Percentiles rank a stretch among this genome's conserved stretches.
These are phyloP conservation scores for Globisporangium iwayamae DNA, from an alignment of 352 stramenopile species.

Conservation along the genomic window DNA sequence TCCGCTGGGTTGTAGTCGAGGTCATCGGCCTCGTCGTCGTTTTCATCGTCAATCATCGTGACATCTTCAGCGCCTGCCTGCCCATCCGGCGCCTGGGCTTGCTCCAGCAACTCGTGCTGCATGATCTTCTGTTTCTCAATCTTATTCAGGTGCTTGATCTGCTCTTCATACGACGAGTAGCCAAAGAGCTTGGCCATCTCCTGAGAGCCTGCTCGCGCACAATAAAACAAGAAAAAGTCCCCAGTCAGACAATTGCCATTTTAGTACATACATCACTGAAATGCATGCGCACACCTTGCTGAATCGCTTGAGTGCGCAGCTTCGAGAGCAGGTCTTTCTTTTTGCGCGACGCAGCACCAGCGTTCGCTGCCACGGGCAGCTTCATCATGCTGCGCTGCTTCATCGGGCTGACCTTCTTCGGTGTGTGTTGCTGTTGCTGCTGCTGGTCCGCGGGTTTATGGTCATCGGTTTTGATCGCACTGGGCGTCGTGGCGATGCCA, in stretches of 20 bases:
- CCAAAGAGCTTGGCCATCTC: constrained; percentile 77
- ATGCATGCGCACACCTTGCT: constrained; percentile 31
- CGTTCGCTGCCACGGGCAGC: constrained; percentile 43
- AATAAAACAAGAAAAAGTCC: too few species aligned
- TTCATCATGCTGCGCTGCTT: constrained; percentile 42
- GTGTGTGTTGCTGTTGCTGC: constrained; percentile 6
- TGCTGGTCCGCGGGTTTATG: background rate
- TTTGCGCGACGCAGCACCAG: constrained; percentile 31
- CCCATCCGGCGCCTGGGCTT: constrained; percentile 16
- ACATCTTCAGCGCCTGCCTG: constrained; percentile 11
- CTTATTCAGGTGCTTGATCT: constrained; percentile 62
- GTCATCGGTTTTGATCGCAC: background rate
- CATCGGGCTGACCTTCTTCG: constrained; percentile 27
- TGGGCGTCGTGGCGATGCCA: constrained; percentile 17
- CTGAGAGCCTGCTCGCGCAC: constrained; percentile 28
- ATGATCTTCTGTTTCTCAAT: constrained; percentile 63
- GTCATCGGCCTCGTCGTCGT: constrained; percentile 16
- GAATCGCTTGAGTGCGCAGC: constrained; percentile 54
- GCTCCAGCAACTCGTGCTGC: constrained; percentile 38
- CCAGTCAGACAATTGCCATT: background rate
- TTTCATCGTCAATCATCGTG: constrained; percentile 10
- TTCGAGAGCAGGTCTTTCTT: constrained; percentile 60
- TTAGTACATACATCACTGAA: background rate
- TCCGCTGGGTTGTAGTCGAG: constrained; percentile 9
- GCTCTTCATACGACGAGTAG: constrained; percentile 67